Percentiles rank a stretch among this genome's conserved stretches.
Conservation (phyloP, 1,284 basidiomycete species). For the Rhodotorula glutinis region DNA sequence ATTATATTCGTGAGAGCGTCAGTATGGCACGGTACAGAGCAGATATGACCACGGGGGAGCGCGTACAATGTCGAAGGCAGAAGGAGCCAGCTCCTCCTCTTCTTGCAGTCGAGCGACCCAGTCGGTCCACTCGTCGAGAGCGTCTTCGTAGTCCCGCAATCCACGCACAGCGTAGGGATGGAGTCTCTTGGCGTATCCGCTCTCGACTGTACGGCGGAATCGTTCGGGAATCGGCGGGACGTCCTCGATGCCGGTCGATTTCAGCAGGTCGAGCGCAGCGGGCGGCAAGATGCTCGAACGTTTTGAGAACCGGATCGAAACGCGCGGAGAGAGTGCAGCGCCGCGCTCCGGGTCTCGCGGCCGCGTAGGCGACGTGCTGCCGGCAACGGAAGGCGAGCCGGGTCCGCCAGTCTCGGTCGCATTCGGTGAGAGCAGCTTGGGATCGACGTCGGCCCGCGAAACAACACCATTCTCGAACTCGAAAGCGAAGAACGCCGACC, state of each 20-base stretch:
- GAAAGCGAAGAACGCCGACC: constrained; percentile 38
- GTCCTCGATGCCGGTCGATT: constrained; percentile 34
- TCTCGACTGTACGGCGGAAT: constrained; percentile 17
- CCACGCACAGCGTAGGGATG: constrained; percentile 54
- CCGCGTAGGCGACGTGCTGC: constrained; percentile 15
- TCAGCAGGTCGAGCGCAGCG: constrained; percentile 44
- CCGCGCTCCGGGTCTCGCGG: constrained; percentile 7
- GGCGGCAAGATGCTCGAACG: constrained; percentile 45
- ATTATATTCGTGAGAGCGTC: too few species aligned
- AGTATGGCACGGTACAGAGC: too few species aligned
- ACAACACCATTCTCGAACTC: constrained; percentile 37
- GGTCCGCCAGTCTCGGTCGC: constrained; percentile 5
- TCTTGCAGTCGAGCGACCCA: constrained; percentile 36
- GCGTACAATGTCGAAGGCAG: constrained; percentile 25
- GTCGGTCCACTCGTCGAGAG: constrained; percentile 43
- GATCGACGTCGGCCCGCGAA: constrained; percentile 26
- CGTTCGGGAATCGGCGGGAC: constrained; percentile 43
- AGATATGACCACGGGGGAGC: too few species aligned
- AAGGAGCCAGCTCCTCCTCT: constrained; percentile 27
- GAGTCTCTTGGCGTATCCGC: constrained; percentile 45
- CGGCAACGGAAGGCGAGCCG: constrained; percentile 1
- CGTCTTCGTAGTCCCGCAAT: constrained; percentile 54
- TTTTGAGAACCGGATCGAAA: constrained; percentile 45
- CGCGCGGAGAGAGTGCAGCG: constrained; percentile 39
- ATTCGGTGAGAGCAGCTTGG: constrained; percentile 11